These are phyloP conservation scores for Recurvomyces mirabilis DNA, from an alignment of 495 filamentous ascomycete species.

Conservation along the genomic window DNA sequence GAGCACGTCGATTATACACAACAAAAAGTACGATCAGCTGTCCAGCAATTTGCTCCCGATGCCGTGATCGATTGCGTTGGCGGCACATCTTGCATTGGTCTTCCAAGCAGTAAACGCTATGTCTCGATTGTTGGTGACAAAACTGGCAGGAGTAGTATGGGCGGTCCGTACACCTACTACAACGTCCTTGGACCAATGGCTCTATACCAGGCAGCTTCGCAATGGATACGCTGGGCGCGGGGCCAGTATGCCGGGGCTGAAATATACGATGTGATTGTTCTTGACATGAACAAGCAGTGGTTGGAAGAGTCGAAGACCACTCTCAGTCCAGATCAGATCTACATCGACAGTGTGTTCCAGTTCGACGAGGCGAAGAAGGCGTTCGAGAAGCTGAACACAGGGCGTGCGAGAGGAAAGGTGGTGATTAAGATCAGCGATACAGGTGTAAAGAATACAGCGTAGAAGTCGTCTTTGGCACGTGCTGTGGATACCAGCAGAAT, in stretches of 20 bases:
- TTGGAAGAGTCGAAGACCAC: constrained; percentile 12
- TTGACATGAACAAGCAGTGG: constrained; percentile 18
- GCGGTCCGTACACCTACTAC: constrained; percentile 24
- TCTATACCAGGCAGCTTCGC: constrained; percentile 6
- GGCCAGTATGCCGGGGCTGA: constrained; percentile 21
- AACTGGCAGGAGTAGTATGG: constrained; percentile 21
- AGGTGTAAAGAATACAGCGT: background rate
- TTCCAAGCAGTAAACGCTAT: constrained; percentile 15
- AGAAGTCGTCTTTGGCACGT: no score
- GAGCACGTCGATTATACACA: constrained; percentile 26
- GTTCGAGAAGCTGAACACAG: constrained; percentile 23
- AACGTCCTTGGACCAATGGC: constrained; percentile 13
- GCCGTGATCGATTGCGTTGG: constrained; percentile 29
- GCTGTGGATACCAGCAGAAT: no score
- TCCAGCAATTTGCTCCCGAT: constrained; percentile 19
- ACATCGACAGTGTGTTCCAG: constrained; percentile 18
- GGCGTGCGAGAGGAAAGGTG: constrained; percentile 26
- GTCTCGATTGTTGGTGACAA: constrained; percentile 29
- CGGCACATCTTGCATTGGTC: constrained; percentile 20
- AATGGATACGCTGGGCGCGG: constrained; percentile 19
- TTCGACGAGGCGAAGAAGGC: constrained; percentile 23
- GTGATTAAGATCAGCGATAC: constrained; percentile 19
- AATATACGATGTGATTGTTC: constrained; percentile 22
- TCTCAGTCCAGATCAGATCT: constrained; percentile 14
- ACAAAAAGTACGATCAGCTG: constrained; percentile 12